A percentile compares a stretch with the other conserved stretches of the same genome.
These are phyloP conservation scores for Podosphaera fusca DNA, from an alignment of 2,329 filamentous ascomycete species.

Conservation along the genomic window DNA sequence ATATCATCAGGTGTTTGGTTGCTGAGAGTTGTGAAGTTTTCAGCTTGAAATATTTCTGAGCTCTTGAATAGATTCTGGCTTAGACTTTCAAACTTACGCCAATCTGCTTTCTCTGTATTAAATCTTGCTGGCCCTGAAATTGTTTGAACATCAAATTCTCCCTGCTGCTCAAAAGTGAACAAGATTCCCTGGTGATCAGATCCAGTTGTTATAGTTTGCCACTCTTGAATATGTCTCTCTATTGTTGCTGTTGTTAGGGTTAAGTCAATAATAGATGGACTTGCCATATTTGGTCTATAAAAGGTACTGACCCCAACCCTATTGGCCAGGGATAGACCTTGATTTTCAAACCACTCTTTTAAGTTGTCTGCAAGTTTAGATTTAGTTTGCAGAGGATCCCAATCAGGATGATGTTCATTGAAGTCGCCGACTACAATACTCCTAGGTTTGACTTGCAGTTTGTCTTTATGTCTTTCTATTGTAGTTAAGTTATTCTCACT, in stretches of 20 bases:
- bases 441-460: neutral
- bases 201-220: neutral
- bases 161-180: neutral
- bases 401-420: neutral
- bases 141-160: neutral
- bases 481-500: neutral
- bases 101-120: neutral
- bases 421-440: too few relatives aligned
- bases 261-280: neutral
- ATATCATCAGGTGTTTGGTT: neutral
- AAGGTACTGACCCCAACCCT: neutral
- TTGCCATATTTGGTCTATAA: neutral
- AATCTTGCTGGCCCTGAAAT: neutral
- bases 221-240: neutral
- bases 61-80: neutral
- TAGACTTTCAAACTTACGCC: neutral
- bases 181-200: neutral
- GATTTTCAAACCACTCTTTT: neutral
- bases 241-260: neutral
- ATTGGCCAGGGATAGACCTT: neutral
- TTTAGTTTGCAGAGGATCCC: neutral
- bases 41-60: neutral
- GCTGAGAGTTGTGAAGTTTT: neutral
- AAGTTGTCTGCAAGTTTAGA: neutral
- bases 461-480: neutral